Percentiles rank a stretch among this genome's conserved stretches.
Conservation (phyloP, 2,329 filamentous ascomycete genomes). For the Fusarium dlaminii region DNA sequence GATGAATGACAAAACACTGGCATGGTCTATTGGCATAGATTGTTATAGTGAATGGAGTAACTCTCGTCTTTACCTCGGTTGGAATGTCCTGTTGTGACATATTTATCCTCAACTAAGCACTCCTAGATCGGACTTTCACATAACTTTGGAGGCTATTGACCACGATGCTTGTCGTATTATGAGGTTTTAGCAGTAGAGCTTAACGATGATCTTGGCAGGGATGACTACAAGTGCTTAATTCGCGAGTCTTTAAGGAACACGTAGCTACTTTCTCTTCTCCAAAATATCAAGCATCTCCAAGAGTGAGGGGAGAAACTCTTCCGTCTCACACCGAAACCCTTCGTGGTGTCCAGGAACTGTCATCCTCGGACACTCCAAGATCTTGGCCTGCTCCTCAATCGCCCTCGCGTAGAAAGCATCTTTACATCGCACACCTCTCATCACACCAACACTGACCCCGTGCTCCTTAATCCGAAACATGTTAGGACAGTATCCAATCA, state of each 20-base stretch:
- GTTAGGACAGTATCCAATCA: background rate
- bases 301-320: background rate
- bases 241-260: fast-evolving
- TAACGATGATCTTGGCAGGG: fast-evolving
- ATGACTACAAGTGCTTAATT: too few relatives aligned
- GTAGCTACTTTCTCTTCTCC: background rate
- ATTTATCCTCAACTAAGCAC: background rate
- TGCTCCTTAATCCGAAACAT: background rate
- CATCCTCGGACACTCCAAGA: background rate
- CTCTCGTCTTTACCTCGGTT: too few relatives aligned
- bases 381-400: background rate
- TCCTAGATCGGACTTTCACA: background rate
- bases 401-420: background rate
- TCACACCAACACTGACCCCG: background rate
- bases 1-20: fast-evolving
- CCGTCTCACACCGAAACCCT: background rate
- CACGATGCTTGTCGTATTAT: background rate
- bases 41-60: background rate
- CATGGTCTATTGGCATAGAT: background rate
- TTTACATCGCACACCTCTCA: background rate
- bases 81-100: background rate
- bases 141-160: background rate
- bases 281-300: background rate
- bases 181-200: fast-evolving
- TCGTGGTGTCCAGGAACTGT: constrained; percentile 2